phyloP scores from a whole-genome alignment of 179 eudicot genomes.

The Drosera spatulata region DNA sequence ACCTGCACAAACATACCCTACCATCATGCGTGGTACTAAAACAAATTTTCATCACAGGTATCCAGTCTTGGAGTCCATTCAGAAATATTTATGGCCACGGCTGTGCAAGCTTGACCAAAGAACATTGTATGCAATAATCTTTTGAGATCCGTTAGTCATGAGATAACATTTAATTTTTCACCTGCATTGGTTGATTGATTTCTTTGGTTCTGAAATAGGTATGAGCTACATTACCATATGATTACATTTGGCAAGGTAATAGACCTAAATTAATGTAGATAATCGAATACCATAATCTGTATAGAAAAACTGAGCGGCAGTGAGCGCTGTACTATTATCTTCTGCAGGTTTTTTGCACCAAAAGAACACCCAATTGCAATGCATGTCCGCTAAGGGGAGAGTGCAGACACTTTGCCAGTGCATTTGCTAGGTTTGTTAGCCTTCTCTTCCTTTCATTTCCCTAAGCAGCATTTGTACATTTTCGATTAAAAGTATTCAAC shows the following conservation, averaged over 20 bases:
- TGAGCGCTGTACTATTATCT: background rate
- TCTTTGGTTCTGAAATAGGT: slow-evolving; percentile 36
- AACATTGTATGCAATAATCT: slow-evolving; percentile 40
- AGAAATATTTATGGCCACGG: slow-evolving; percentile 91
- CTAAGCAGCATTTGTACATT: background rate
- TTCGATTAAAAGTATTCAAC: background rate
- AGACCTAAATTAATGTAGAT: background rate
- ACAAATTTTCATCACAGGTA: slow-evolving; percentile 16
- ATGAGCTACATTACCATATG: slow-evolving; percentile 92
- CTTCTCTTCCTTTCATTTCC: background rate
- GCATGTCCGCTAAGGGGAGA: slow-evolving; percentile 96
- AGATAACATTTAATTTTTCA: too few species aligned
- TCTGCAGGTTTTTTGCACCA: slow-evolving; percentile 87
- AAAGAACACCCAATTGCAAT: slow-evolving; percentile 85
- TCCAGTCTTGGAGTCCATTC: slow-evolving; percentile 68
- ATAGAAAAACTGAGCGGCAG: background rate
- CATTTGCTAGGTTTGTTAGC: slow-evolving; percentile 68
- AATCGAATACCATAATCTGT: background rate
- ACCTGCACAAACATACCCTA: background rate
- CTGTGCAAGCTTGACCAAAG: slow-evolving; percentile 85
- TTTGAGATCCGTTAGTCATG: too few species aligned
- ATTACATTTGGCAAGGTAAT: slow-evolving; percentile 96
- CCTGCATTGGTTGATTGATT: slow-evolving; percentile 2
- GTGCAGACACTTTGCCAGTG: slow-evolving; percentile 93
- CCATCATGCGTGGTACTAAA: slow-evolving; percentile 4